Evolutionary conservation across 306 rosid genomes (phyloP).

Genomic region (Quercus robur): DNA sequence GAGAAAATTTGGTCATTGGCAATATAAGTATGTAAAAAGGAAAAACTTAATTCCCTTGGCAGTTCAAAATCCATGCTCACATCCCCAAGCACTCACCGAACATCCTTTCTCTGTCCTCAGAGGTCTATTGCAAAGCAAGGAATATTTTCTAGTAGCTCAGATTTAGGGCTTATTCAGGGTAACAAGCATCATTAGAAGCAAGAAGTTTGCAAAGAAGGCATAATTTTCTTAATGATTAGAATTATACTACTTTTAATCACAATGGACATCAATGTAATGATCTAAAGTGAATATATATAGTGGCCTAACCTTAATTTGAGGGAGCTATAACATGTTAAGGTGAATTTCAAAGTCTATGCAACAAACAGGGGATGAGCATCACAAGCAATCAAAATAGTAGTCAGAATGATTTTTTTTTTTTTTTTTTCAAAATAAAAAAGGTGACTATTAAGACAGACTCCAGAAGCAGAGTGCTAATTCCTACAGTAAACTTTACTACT

Average conservation of each 20-base stretch:
- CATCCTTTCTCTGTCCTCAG: constrained; percentile 71
- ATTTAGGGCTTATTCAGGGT: constrained; percentile 26
- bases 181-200: no score
- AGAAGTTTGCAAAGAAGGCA: no score
- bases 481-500: background rate
- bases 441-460: no score
- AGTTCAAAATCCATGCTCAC: constrained; percentile 91
- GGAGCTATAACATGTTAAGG: background rate
- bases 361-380: background rate
- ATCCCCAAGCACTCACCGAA: constrained; percentile 63
- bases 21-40: background rate
- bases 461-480: background rate
- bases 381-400: background rate
- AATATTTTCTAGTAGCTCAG: constrained; percentile 57
- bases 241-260: background rate
- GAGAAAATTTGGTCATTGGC: constrained; percentile 1
- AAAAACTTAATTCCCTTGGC: constrained; percentile 56
- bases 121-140: constrained; percentile 88
- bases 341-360: background rate
- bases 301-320: no score
- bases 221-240: no score
- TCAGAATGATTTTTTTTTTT: no score
- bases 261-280: background rate
- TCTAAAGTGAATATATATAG: background rate
- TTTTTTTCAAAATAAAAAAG: no score